Evolutionary conservation across 306 rosid species (phyloP), one percentile per base, ranked within the genome.

Genomic region (Malus domestica): DNA sequence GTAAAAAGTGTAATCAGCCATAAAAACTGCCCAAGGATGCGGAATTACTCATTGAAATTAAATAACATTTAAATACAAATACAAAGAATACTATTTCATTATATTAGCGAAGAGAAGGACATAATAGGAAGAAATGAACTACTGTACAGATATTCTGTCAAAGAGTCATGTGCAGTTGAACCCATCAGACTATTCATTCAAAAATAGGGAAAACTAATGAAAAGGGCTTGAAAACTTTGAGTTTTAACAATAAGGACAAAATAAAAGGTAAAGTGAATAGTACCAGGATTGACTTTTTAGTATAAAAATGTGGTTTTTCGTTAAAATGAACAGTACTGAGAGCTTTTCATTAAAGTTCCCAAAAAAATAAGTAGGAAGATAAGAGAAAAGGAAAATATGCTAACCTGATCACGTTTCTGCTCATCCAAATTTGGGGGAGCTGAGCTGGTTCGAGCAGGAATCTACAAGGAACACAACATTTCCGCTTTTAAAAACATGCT

Each of bases 351-450:
- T 27, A 27, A 27, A 27, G 29, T 27, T 27, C 29, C 29, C 29
- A 2, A 29, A 70, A 74, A 84, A 66, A 60, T 74, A 52, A 33
- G 19, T n/a, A 64, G 49, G 20, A 57, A 63, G 63, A 76, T 42
- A 19, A 20, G 23, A 42, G 15, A 40, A 20, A 68, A 62, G 55
- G 55, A 8, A 38, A 72, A 27, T 18, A 74, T 22, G 59, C 73
- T 78, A 68, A 93, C 99, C 90, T 93, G 98, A 58, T 87, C 96
- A 67, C 83, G 87, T 84, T 89, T 89, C 86, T 92, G 99, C 84
- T 96, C 98, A 72, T 90, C 97, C 84, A 96, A 79, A 89, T 93
- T 93, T 55, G 99, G 98, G 77, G 99, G 99, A 35, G 97, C 98
- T 76, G 99, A 96, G 88, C 88, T 91, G 25, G 99, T 96, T 65